Base-by-base conservation (phyloP, 2,329 filamentous ascomycete species). In the Cercospora sp. region DNA sequence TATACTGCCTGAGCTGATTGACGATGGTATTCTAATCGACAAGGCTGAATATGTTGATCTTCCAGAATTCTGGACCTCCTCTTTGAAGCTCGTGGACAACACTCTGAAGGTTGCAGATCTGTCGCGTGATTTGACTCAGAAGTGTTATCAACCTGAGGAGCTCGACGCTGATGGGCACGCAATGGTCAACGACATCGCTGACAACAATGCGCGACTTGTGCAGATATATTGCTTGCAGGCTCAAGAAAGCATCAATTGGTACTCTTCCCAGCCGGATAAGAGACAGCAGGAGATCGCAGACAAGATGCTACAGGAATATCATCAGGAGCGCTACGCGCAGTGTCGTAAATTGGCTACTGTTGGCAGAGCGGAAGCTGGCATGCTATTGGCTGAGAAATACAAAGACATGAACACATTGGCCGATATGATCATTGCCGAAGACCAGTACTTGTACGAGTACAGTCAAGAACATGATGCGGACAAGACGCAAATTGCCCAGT, bases 31-130 rank as follows among this genome's bases (percentile, higher is more conserved):
- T 16, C 74, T 84, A 5, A 77, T 76, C 16, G 76, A 78, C 23
- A 81, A 85, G 16, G 86, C 87, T 55, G 94, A 93, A 75, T 79
- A 75, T 53, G 85, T 89, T 20, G 87, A 85, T 10, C 83, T 97
- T 8, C 87, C 90, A 0, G 89, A 92, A 68, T 91, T 94, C 55
- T 99, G 95, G 95, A 97, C 94, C 0, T 93, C 92, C 16, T 88
- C 86, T 1, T 76, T 80, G 65, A 80, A 80, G 55, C 79, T 83
- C 33, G 78, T 83, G 57, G 79, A 78, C 60, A 77, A 80, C 5
- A 72, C 75, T 5, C 60, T 75, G 73, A 65, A 76, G 36, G 76
- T 83, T 28, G 75, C 81, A n/a, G 72, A 80, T 23, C 72, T 81
- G 9, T 80, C 81, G 20, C 81, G 82, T 16, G 77, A 79, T 20